These are phyloP conservation scores for Colletotrichum sp. DNA, from an alignment of 2,329 filamentous ascomycete species.

Conservation along the genomic window DNA sequence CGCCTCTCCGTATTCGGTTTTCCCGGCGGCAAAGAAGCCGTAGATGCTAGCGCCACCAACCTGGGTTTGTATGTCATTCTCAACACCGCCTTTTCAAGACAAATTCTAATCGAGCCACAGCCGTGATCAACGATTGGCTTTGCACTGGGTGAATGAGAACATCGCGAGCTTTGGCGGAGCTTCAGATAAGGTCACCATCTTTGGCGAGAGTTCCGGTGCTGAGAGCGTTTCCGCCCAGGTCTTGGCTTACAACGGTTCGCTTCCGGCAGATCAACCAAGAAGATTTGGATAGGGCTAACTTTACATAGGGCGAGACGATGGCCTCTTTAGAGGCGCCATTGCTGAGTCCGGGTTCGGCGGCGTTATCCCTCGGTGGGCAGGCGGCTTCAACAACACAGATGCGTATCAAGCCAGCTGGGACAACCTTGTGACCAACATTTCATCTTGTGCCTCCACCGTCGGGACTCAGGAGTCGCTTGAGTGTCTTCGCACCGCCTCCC, in stretches of 20 bases:
- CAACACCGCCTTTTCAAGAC: background rate
- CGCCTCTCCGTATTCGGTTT: constrained; percentile 53
- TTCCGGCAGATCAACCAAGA: background rate
- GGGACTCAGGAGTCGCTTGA: constrained; percentile 27
- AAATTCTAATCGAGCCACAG: background rate
- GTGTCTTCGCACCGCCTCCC: constrained; percentile 30
- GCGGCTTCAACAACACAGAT: constrained; percentile 31
- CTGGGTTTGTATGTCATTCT: constrained; percentile 40
- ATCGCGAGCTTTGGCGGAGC: constrained; percentile 50
- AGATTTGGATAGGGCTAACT: background rate
- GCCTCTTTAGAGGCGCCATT: constrained; percentile 55
- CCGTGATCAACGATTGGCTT: constrained; percentile 50
- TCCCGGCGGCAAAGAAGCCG: constrained; percentile 43
- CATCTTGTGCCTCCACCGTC: constrained; percentile 28
- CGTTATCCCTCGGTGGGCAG: constrained; percentile 29
- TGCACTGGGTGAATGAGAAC: constrained; percentile 53
- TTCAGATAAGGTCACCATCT: constrained; percentile 51
- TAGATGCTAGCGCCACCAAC: constrained; percentile 49
- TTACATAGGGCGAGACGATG: constrained; percentile 45
- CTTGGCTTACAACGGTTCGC: constrained; percentile 49
- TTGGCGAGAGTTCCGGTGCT: constrained; percentile 55
- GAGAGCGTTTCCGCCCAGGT: constrained; percentile 51
- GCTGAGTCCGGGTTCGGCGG: constrained; percentile 50
- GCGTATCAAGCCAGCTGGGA: constrained; percentile 31
- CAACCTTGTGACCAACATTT: constrained; percentile 28